Evolutionary conservation across 2,329 filamentous ascomycete species (phyloP).

Genomic region (Hypoxylon rubiginosum): DNA sequence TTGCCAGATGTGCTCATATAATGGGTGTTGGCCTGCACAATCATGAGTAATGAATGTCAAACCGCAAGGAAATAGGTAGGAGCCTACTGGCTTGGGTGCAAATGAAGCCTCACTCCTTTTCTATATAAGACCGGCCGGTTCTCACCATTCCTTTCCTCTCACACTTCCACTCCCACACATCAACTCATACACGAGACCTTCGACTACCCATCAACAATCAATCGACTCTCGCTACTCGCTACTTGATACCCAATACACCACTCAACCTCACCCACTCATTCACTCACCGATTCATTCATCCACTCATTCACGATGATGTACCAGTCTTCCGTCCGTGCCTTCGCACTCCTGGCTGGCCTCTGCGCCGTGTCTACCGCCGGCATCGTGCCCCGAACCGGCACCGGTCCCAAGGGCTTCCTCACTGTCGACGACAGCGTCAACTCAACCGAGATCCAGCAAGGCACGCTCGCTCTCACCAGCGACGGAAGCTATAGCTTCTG

Average conservation of each 20-base stretch:
- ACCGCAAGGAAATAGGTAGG: too few species aligned
- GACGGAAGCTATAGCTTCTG: constrained; percentile 7
- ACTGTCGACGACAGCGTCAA: constrained; percentile 15
- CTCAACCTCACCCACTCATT: not conserved
- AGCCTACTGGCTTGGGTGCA: not conserved
- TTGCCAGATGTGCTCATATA: constrained; percentile 1
- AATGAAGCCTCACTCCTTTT: not conserved
- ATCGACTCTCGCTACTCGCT: not conserved
- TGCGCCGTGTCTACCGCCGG: constrained; percentile 14
- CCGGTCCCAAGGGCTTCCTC: constrained; percentile 23
- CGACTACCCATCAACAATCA: not conserved
- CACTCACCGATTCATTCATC: not conserved
- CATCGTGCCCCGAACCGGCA: constrained; percentile 12
- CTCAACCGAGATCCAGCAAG: not conserved
- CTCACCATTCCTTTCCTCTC: not conserved
- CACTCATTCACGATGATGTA: not conserved
- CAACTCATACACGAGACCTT: not conserved
- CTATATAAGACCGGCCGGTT: not conserved
- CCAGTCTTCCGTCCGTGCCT: not conserved
- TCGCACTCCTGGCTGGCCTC: constrained; percentile 11
- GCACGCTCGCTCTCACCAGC: not conserved
- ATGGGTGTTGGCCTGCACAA: not conserved
- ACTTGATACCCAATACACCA: not conserved
- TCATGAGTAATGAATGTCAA: too few species aligned
- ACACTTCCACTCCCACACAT: not conserved